A percentile compares a stretch with the other conserved stretches of the same genome.
Evolutionary conservation across 148 eudicot species (phyloP).

Genomic region (Camellia granthamiana): DNA sequence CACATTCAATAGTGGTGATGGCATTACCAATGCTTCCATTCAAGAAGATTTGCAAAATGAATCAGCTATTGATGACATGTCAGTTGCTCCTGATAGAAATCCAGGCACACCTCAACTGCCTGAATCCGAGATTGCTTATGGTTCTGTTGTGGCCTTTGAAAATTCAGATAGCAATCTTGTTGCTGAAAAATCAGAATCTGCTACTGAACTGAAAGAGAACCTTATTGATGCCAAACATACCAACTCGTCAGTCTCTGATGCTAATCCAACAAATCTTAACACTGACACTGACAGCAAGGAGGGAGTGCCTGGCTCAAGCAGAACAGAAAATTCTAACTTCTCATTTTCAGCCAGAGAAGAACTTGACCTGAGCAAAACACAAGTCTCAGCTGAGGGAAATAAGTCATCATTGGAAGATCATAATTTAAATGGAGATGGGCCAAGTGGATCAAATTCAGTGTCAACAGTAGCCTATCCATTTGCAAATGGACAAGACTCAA

Average conservation of each 20-base stretch:
- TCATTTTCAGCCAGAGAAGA: constrained; percentile 31
- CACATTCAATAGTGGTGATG: constrained; percentile 28
- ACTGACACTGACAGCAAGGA: constrained; percentile 19
- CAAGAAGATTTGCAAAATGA: constrained; percentile 35
- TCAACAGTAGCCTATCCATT: constrained; percentile 36
- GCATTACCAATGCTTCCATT: constrained; percentile 22
- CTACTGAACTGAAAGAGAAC: constrained; percentile 22
- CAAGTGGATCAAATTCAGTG: constrained; percentile 22
- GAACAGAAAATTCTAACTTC: constrained; percentile 19
- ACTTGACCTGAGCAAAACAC: constrained; percentile 23
- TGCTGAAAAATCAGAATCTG: constrained; percentile 30
- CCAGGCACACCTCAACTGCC: constrained; percentile 28
- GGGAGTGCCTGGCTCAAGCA: constrained; percentile 27
- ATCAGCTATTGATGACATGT: constrained; percentile 24
- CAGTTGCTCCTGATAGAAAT: constrained; percentile 29
- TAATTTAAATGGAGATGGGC: constrained; percentile 26
- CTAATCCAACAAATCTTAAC: constrained; percentile 23
- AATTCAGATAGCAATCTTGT: constrained; percentile 30
- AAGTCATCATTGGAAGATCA: constrained; percentile 21
- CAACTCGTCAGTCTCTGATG: constrained; percentile 27
- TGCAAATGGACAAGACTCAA: constrained; percentile 30
- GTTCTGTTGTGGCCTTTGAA: constrained; percentile 20
- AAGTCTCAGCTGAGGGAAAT: constrained; percentile 30
- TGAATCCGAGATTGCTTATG: constrained; percentile 33
- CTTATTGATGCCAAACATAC: constrained; percentile 24